Conservation (phyloP, 305 asterid genomes). For the Ilex paraguariensis region DNA sequence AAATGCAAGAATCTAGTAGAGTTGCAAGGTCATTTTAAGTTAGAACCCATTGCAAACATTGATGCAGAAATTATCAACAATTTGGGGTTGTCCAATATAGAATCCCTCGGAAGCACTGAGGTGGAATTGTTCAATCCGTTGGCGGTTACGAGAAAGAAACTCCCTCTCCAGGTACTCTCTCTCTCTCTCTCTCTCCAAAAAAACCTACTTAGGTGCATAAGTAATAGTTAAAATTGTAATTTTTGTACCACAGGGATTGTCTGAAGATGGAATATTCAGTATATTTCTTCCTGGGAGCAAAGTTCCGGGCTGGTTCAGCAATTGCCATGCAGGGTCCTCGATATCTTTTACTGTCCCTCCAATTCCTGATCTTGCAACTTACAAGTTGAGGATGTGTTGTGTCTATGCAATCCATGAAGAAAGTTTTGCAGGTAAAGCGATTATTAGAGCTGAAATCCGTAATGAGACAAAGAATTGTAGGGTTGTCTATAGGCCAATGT, state of each 20-base stretch:
- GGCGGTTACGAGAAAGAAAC: slow-evolving; percentile 1
- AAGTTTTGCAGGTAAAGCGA: background rate
- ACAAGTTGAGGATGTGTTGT: slow-evolving; percentile 6
- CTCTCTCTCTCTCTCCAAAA: background rate
- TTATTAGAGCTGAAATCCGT: slow-evolving; percentile 5
- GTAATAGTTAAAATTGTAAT: background rate
- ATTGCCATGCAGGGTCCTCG: slow-evolving; percentile 1
- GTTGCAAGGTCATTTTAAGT: slow-evolving; percentile 14
- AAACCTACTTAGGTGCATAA: background rate
- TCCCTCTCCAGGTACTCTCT: background rate
- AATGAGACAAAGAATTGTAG: slow-evolving; percentile 18
- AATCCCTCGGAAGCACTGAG: too few relatives aligned
- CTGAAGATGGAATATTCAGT: slow-evolving; percentile 21
- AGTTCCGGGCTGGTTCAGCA: slow-evolving; percentile 10
- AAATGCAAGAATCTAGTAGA: background rate
- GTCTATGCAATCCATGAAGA: too few relatives aligned
- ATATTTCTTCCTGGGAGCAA: background rate
- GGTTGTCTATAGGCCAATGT: slow-evolving; percentile 16
- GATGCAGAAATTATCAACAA: slow-evolving; percentile 17
- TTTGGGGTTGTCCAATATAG: background rate
- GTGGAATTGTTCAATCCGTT: background rate
- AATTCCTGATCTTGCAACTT: background rate
- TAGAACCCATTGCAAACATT: background rate
- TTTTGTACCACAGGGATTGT: slow-evolving; percentile 4
- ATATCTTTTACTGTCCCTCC: slow-evolving; percentile 11